Conservation (phyloP, 306 rosid genomes). For the Vigna hirtella region DNA sequence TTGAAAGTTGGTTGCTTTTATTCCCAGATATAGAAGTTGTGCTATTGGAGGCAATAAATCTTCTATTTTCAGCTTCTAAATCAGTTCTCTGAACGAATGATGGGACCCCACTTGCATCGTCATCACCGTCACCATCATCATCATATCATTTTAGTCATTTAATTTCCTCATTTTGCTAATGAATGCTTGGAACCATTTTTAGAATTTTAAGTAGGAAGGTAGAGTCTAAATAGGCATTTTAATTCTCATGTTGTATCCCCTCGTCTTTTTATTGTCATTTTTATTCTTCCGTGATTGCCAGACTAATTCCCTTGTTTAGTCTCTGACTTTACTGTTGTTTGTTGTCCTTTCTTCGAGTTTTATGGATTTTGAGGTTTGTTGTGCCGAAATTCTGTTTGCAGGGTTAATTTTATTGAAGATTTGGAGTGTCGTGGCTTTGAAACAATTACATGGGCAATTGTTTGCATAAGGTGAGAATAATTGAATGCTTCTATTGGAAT, state of each 20-base stretch:
- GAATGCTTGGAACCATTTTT: slow-evolving; percentile 16
- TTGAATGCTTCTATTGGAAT: slow-evolving; percentile 2
- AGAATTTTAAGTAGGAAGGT: slow-evolving; percentile 13
- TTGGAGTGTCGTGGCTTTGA: slow-evolving; percentile 35
- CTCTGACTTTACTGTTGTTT: slow-evolving; percentile 22
- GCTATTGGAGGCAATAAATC: background rate
- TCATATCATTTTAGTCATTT: background rate
- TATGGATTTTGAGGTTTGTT: slow-evolving; percentile 20
- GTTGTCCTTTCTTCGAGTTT: slow-evolving; percentile 12
- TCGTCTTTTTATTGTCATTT: background rate
- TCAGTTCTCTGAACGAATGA: background rate
- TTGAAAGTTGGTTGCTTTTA: slow-evolving; percentile 11
- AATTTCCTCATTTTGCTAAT: slow-evolving; percentile 2
- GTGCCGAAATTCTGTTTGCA: slow-evolving; percentile 48
- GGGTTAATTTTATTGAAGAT: slow-evolving; percentile 42
- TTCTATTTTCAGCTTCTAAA: background rate
- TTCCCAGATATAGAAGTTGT: slow-evolving; percentile 7
- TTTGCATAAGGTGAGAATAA: slow-evolving; percentile 56
- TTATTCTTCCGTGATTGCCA: background rate
- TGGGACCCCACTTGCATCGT: slow-evolving; percentile 9
- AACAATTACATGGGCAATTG: slow-evolving; percentile 74
- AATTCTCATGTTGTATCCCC: slow-evolving; percentile 1
- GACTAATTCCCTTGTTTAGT: background rate
- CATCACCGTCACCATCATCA: background rate
- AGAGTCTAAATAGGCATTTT: background rate